Percentiles rank a stretch among this genome's conserved stretches.
phyloP scores from a whole-genome alignment of 2,329 filamentous ascomycete species.

The Cadophora gregata region DNA sequence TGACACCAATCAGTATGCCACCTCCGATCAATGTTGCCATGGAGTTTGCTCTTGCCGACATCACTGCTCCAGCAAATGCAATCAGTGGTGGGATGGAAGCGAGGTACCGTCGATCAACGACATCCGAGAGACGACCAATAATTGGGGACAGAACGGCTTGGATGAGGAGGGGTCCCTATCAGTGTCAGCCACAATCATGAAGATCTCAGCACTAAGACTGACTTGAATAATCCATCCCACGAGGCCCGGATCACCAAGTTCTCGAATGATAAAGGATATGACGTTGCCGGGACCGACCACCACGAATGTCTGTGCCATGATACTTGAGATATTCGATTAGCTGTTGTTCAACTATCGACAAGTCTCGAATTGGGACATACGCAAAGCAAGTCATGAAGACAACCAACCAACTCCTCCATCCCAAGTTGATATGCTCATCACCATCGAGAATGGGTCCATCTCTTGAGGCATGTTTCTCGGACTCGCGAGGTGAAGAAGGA shows the following conservation, averaged over 20 bases:
- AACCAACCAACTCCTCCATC: constrained; percentile 61
- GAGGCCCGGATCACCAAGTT: constrained; percentile 56
- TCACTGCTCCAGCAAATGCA: constrained; percentile 58
- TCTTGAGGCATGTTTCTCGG: constrained; percentile 1
- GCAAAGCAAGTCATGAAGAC: constrained; percentile 57
- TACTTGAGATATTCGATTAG: constrained; percentile 40
- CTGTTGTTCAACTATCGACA: background rate
- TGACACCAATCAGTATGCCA: constrained; percentile 60
- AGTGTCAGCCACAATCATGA: no score
- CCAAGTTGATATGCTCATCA: constrained; percentile 52
- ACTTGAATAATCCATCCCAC: constrained; percentile 63
- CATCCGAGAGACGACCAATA: constrained; percentile 62
- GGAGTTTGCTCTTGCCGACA: constrained; percentile 59
- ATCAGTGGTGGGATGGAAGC: constrained; percentile 58
- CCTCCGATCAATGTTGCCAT: constrained; percentile 63
- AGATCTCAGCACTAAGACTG: constrained; percentile 11
- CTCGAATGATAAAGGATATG: constrained; percentile 60
- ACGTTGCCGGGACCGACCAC: constrained; percentile 61
- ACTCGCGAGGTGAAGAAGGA: background rate
- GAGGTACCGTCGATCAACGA: constrained; percentile 61
- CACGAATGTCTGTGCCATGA: constrained; percentile 61
- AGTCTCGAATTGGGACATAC: constrained; percentile 40
- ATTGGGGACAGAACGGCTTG: constrained; percentile 62
- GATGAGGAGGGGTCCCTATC: constrained; percentile 60
- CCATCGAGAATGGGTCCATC: constrained; percentile 23